Base-by-base conservation (phyloP, 1,284 basidiomycete genomes). In the Cerioporus squamosus region DNA sequence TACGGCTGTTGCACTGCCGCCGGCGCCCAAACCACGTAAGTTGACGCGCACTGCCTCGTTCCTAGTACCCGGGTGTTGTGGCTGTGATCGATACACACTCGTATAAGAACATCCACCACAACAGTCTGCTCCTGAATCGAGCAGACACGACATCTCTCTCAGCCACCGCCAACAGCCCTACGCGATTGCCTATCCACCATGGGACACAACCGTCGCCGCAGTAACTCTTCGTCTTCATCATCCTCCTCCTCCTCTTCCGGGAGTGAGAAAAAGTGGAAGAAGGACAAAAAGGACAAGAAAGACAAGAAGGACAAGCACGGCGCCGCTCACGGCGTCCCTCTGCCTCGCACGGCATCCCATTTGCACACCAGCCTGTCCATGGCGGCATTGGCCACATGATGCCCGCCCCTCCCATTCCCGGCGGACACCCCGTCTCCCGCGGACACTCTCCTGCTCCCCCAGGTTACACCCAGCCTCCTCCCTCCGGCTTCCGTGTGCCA, bases 401-500 rank as follows among this genome's bases (percentile, higher is more conserved):
- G 24, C 48, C 51, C 14, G 31, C 36, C 36, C 53, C 46, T 18
- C 23, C 42, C 24, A 20, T 52, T 15, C 54, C 51, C 31, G 47
- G 57, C 31, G 62, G 47, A 4, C 47, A 43, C 39, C 52, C 52
- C 29, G 20, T 33, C 46, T 53, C 51, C 2, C 55, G 57, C 24
- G 55, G 48, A 24, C 39, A 12, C 31, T 60, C 48, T n/a, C 50
- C 57, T 18, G 54, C 40, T 20, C 59, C 59, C 9, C 50, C 50
- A 5, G 46, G 51, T 43, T 53, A 57, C 63, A 15, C 53, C 45
- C 40, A 22, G 20, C 45, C 59, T 51, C 81, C 78, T 5, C 79
- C 85, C 2, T 88, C 88, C 1, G 89, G 88, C 10, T 85, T 80
- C 69, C 84, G 88, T 60, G 69, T 89, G 54, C 78, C 86, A 1